Base-by-base conservation (phyloP, 75 land plant genomes). In the Picea glauca region DNA sequence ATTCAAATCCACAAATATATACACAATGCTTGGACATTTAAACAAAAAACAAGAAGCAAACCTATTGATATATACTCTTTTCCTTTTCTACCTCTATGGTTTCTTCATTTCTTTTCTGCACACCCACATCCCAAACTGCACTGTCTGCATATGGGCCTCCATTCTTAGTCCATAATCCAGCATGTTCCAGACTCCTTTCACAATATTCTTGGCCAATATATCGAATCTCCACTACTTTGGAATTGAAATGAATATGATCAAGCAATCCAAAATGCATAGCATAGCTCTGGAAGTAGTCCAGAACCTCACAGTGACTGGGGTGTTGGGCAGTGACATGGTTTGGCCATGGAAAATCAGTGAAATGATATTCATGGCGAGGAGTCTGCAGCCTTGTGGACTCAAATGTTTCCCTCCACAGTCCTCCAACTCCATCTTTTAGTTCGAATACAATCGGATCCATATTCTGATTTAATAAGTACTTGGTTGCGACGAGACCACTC, bases 311-410 rank as follows among this genome's bases (percentile, higher is more conserved):
- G 64, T 84, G 79, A 13, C 85, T 80, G 58, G 95, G 93, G 74
- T 85, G 84, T n/a, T 20, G 26, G 3, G 82, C 14, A 58, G 85
- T 73, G 15, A 76, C 84, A 17, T 84, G 35, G 2, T 80, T 77
- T 40, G 85, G 81, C 96, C 96, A 93, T 2, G 88, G 91, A 74
- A 80, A 93, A 75, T 93, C 96, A 31, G 91, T 84, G 84, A 93
- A 93, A 82, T 91, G 89, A 74, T 86, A 93, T 72, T 85, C 91
- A 31, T 56, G 33, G 18, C 88, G 80, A 57, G 85, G 85, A 13
- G 90, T 91, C 77, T 93, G 96, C 26, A 93, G 93, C 68, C 81
- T 82, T 17, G 96, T 93, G 13, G 89, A 86, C 13, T 58, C 35
- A 43, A 79, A 87, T 1, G 93, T 81, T 76, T 85, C 77, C 65